Base-by-base conservation (phyloP, 371 early-diverging fungal species). In the Mucor lusitanicus region DNA sequence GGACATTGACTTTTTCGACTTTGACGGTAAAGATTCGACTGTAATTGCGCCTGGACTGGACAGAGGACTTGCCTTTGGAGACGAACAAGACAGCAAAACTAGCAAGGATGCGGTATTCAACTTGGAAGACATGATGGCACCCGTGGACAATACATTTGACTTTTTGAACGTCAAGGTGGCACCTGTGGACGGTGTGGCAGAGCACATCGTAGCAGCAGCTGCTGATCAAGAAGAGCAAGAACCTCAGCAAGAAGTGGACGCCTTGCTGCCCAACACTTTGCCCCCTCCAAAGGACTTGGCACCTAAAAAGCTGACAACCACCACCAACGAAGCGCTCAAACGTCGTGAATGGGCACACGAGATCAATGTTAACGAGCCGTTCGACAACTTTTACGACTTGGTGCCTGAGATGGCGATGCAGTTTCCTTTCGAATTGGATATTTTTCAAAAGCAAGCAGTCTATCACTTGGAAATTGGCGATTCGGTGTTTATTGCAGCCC, bases 401-500 rank as follows among this genome's bases (percentile, higher is more conserved):
- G 93, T 94, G 0, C 93, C 93, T 1, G 92, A 93, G 63, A 83
- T 94, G 85, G 95, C 94, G 1, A 87, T 87, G 71, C 73, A 88
- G 78, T 99, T 89, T 77, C 92, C 95, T 3, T 99, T 99, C 71
- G 97, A 98, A 78, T 88, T 99, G 57, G 99, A 99, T 77, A 88
- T 89, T n/a, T 99, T 99, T 81, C 99, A 99, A 78, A 99, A 98
- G 77, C 95, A 95, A 56, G 97, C 99, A 0, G 95, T 99, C 1
- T 98, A 97, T 77, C 95, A 96, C 78, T 78, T 99, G 60, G 97
- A 96, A 77, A 90, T 90, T 67, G 94, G 95, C 21, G 96, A 98
- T 63, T 94, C 92, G 13, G 97, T 99, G 19, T 99, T 99, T 85
- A 95, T 99, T 25, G 97, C 99, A 4, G 99, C 99, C 0, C 99